These are phyloP conservation scores for Purpureocillium takamizusanense DNA, from an alignment of 2,329 filamentous ascomycete genomes.

Conservation along the genomic window DNA sequence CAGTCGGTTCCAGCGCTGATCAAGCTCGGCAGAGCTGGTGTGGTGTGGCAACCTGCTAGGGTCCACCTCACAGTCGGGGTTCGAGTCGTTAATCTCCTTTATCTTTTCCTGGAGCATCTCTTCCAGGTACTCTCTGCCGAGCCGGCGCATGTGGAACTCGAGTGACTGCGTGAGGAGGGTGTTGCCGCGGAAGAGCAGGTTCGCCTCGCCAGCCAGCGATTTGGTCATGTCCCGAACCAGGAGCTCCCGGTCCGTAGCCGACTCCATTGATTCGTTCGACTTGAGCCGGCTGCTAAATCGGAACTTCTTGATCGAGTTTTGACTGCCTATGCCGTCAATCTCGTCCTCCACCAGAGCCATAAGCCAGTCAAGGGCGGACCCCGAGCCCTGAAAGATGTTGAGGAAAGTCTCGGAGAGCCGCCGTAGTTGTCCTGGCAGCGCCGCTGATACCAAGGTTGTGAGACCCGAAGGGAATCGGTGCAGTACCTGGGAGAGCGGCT, in stretches of 20 bases:
- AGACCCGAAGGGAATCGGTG: conserved; percentile 78
- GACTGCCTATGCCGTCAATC: conserved; percentile 85
- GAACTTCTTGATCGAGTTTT: conserved; percentile 64
- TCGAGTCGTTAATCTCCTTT: conserved; percentile 78
- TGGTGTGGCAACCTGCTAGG: conserved; percentile 57
- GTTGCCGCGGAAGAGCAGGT: conserved; percentile 90
- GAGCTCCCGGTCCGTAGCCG: conserved; percentile 56
- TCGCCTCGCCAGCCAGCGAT: conserved; percentile 77
- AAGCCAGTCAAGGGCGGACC: conserved; percentile 77
- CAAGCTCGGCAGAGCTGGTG: conserved; percentile 56
- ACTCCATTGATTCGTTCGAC: conserved; percentile 60
- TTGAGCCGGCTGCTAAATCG: conserved; percentile 63
- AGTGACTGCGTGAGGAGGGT: conserved; percentile 87
- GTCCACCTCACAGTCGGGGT: conserved; percentile 92
- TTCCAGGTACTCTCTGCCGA: conserved; percentile 88
- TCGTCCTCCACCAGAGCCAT: conserved; percentile 92
- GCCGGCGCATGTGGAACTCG: conserved; percentile 89
- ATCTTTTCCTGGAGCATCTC: conserved; percentile 81
- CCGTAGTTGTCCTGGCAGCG: conserved; percentile 68
- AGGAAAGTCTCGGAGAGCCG: conserved; percentile 77
- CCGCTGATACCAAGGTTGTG: conserved; percentile 74
- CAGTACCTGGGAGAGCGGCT: conserved; percentile 70
- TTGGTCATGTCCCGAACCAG: conserved; percentile 71
- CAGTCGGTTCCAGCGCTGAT: conserved; percentile 74
- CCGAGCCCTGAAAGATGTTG: conserved; percentile 93